Evolutionary conservation across 805 yeast species (phyloP), one percentile per base, ranked within the genome.

Genomic region (Vanderwaltozyma tropicalis): DNA sequence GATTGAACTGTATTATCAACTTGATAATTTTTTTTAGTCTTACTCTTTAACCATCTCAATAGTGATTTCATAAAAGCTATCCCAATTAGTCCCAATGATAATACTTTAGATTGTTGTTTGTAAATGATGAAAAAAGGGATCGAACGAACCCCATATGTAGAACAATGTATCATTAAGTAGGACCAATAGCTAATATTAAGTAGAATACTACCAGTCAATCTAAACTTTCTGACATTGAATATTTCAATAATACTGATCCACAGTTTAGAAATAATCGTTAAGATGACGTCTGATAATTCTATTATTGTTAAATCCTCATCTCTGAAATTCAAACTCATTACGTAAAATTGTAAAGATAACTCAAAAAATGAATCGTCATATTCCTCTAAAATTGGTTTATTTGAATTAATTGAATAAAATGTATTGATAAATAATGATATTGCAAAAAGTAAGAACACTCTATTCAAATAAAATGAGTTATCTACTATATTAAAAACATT

Each of bases 171-270:
- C n/a, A n/a, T n/a, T n/a, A n/a, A n/a, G n/a, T n/a, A n/a, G n/a
- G n/a, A n/a, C n/a, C n/a, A n/a, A n/a, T n/a, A n/a, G n/a, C n/a
- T n/a, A n/a, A n/a, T n/a, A n/a, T n/a, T n/a, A n/a, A n/a, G n/a
- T n/a, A n/a, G n/a, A n/a, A n/a, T n/a, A n/a, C n/a, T n/a, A n/a
- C n/a, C n/a, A n/a, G n/a, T n/a, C n/a, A n/a, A n/a, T n/a, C n/a
- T n/a, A n/a, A n/a, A n/a, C n/a, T n/a, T n/a, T n/a, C n/a, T 7
- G n/a, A 61, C 45, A 44, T 75, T 68, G 26, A 75, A 51, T 34
- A 80, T 46, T 2, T 80, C 84, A 25, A 84, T 71, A 1, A 76
- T 2, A 43, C 86, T 94, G 35, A 78, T 69, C 15, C 69, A 59
- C 10, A 80, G 44, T 48, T 83, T 87, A 42, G 74, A 75, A 0